Percentiles rank a stretch among this genome's conserved stretches.
phyloP scores from a whole-genome alignment of 352 stramenopile genomes.

The Plasmopara muralis region DNA sequence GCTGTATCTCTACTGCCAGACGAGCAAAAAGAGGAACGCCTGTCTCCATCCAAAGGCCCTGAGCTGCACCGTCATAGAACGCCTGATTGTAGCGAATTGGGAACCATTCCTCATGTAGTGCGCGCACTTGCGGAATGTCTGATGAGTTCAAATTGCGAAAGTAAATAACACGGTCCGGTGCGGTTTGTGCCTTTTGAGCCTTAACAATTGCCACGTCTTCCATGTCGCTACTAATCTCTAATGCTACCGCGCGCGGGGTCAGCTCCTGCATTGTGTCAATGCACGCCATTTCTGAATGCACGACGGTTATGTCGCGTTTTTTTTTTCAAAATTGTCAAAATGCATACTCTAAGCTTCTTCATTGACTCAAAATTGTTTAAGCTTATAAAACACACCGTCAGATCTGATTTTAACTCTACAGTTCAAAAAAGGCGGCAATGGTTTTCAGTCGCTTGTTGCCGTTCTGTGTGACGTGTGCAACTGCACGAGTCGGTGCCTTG shows the following conservation, averaged over 20 bases:
- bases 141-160: conserved; percentile 61
- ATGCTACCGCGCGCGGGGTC: conserved; percentile 12
- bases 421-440: conserved; percentile 60
- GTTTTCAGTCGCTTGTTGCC: conserved; percentile 43
- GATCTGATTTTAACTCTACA: conserved; percentile 30
- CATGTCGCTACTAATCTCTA: conserved; percentile 18
- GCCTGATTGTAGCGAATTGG: conserved; percentile 93
- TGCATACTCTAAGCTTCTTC: conserved; percentile 3
- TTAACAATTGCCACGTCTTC: conserved; percentile 8
- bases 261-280: conserved; percentile 9
- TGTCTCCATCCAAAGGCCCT: conserved; percentile 82
- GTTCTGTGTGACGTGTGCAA: conserved; percentile 38
- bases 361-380: not conserved
- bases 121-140: conserved; percentile 88
- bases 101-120: conserved; percentile 95
- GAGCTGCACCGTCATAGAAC: conserved; percentile 92
- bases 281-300: conserved; percentile 7
- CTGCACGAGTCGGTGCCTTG: conserved; percentile 10
- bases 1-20: conserved; percentile 59
- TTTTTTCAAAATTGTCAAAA: conserved; percentile 11
- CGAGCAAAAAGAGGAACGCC: conserved; percentile 86
- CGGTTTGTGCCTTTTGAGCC: conserved; percentile 5
- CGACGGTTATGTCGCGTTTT: conserved; percentile 8
- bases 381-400: conserved; percentile 1
- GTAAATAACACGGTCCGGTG: conserved; percentile 39